These are phyloP conservation scores for Elsinoe batatas DNA, from an alignment of 2,329 filamentous ascomycete genomes.

Conservation along the genomic window DNA sequence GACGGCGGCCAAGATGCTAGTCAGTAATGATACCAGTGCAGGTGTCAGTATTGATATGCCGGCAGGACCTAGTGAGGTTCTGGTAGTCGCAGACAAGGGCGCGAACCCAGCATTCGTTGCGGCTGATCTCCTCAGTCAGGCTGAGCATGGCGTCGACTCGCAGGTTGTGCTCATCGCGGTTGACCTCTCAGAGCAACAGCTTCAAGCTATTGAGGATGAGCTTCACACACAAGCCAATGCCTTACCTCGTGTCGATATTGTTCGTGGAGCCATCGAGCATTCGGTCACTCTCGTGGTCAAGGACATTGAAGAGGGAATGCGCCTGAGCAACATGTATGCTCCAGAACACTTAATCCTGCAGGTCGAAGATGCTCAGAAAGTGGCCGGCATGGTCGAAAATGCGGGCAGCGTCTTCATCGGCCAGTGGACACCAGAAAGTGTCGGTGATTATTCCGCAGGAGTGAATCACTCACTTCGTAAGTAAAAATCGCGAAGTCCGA, in stretches of 20 bases:
- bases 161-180: conserved; percentile 89
- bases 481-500: conserved; percentile 31
- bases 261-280: conserved; percentile 80
- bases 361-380: conserved; percentile 62
- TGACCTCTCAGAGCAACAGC: conserved; percentile 60
- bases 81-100: conserved; percentile 84
- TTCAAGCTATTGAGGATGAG: conserved; percentile 82
- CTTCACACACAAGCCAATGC: conserved; percentile 78
- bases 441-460: conserved; percentile 94
- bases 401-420: conserved; percentile 95
- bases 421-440: conserved; percentile 92
- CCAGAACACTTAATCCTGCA: conserved; percentile 95
- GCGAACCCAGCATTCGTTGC: conserved; percentile 92
- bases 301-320: conserved; percentile 65
- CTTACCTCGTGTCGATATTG: conserved; percentile 84
- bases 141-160: conserved; percentile 91
- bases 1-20: conserved; percentile 96
- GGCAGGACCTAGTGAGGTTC: conserved; percentile 87
- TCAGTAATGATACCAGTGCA: conserved; percentile 93
- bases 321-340: conserved; percentile 85
- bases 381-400: conserved; percentile 75
- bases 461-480: conserved; percentile 96
- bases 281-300: conserved; percentile 73
- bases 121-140: conserved; percentile 87
- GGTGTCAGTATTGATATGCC: conserved; percentile 98